Percentiles rank a stretch among this genome's conserved stretches.
phyloP scores from a whole-genome alignment of 1,284 basidiomycete genomes.

The Ustilago tritici region DNA sequence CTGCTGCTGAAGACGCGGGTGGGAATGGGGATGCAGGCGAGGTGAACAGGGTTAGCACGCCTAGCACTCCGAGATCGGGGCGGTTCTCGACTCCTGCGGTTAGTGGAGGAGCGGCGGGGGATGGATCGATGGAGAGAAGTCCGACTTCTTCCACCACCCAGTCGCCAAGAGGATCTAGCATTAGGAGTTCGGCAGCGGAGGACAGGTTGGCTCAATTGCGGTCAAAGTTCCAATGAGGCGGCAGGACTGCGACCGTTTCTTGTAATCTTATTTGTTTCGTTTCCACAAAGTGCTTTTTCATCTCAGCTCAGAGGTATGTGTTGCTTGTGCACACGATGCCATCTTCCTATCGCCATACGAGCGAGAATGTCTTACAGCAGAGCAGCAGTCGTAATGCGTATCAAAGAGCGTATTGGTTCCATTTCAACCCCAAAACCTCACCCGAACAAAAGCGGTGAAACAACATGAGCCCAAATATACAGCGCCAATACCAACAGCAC shows the following conservation, averaged over 20 bases:
- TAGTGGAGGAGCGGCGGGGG: not conserved
- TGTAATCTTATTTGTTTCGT: not conserved
- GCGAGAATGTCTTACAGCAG: no score
- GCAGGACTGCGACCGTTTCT: not conserved
- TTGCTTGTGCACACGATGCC: no score
- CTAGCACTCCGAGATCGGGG: constrained; percentile 20
- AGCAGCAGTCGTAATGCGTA: no score
- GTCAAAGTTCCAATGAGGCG: constrained; percentile 53
- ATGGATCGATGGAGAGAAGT: constrained; percentile 27
- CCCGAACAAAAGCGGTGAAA: constrained; percentile 19
- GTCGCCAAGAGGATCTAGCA: constrained; percentile 24
- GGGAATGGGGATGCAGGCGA: constrained; percentile 4
- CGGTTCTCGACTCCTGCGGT: constrained; percentile 10
- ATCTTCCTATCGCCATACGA: no score
- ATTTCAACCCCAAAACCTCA: not conserved
- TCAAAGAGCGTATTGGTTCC: not conserved
- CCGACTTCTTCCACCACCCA: constrained; percentile 32
- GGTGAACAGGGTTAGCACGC: constrained; percentile 24
- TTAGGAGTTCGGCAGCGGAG: constrained; percentile 43
- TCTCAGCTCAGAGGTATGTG: no score
- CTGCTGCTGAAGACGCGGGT: not conserved
- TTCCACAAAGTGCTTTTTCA: not conserved
- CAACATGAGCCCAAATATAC: constrained; percentile 32
- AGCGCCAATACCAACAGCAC: constrained; percentile 24
- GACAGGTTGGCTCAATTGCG: constrained; percentile 62